phyloP scores from a whole-genome alignment of 2,329 filamentous ascomycete genomes.

The Pseudophaeomoniella oleicola region DNA sequence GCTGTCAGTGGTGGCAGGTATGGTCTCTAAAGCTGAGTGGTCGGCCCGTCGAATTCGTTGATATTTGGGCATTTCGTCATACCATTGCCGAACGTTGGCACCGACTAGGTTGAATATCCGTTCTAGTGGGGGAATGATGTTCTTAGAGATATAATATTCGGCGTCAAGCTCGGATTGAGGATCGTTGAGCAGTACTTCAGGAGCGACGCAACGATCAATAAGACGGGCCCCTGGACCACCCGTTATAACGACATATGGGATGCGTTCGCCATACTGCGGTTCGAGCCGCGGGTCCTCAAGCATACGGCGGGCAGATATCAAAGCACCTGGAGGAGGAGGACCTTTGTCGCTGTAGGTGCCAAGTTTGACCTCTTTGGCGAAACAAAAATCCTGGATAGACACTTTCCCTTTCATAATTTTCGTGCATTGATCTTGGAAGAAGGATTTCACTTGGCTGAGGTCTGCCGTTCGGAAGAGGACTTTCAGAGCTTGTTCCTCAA shows the following conservation, averaged over 20 bases:
- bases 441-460: constrained; percentile 72
- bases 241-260: constrained; percentile 86
- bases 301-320: constrained; percentile 79
- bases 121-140: constrained; percentile 85
- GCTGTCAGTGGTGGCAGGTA: constrained; percentile 5
- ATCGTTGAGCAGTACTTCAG: constrained; percentile 65
- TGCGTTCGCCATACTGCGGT: constrained; percentile 86
- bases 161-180: constrained; percentile 72
- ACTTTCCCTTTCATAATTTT: constrained; percentile 87
- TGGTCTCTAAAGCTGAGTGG: constrained; percentile 10
- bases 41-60: constrained; percentile 58
- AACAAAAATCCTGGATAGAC: constrained; percentile 90
- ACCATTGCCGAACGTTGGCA: constrained; percentile 82
- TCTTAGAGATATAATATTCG: constrained; percentile 95
- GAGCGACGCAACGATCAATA: constrained; percentile 78
- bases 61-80: constrained; percentile 89
- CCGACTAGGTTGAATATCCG: constrained; percentile 94
- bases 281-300: constrained; percentile 72
- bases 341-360: constrained; percentile 77
- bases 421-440: constrained; percentile 77
- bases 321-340: constrained; percentile 67
- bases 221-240: constrained; percentile 76
- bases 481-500: constrained; percentile 82
- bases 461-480: constrained; percentile 83
- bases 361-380: constrained; percentile 79